Evolutionary conservation across 805 yeast genomes (phyloP).

Genomic region (Groenewaldozyma salmanticensis): DNA sequence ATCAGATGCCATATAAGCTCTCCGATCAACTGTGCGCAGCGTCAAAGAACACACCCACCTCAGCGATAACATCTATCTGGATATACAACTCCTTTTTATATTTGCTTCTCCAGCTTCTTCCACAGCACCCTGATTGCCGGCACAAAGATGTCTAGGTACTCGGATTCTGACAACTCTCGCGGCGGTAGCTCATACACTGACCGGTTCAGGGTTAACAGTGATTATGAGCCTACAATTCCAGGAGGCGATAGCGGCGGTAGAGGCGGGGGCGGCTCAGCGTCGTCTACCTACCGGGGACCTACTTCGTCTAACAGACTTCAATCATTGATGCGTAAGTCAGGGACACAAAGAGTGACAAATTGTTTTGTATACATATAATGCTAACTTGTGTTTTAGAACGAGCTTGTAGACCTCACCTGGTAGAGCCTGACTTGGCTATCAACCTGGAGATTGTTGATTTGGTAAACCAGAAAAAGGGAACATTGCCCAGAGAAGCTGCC

Average conservation of each 20-base stretch:
- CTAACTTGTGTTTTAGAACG: conserved; percentile 37
- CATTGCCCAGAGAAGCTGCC: conserved; percentile 87
- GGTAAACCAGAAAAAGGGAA: conserved; percentile 86
- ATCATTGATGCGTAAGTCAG: conserved; percentile 21
- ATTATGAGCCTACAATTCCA: background rate
- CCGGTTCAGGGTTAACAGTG: conserved; percentile 21
- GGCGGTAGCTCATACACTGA: conserved; percentile 21
- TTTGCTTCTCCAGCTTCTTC: too few species aligned
- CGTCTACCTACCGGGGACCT: conserved; percentile 4
- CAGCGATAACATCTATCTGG: too few species aligned
- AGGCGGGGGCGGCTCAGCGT: conserved; percentile 4
- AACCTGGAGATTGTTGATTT: conserved; percentile 90
- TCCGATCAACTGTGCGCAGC: too few species aligned
- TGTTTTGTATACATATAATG: conserved; percentile 1
- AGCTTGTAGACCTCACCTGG: conserved; percentile 75
- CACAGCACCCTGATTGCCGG: too few species aligned
- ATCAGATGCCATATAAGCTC: too few species aligned
- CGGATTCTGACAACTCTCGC: conserved; percentile 6
- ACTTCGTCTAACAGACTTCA: conserved; percentile 16
- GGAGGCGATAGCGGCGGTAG: conserved; percentile 2
- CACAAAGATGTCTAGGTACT: conserved; percentile 8
- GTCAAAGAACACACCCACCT: too few species aligned
- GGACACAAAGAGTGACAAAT: conserved; percentile 11
- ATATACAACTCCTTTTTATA: too few species aligned
- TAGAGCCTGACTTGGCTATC: conserved; percentile 80